Percentiles rank a stretch among this genome's conserved stretches.
phyloP scores from a whole-genome alignment of 805 yeast species.

The Ogataea corticis region DNA sequence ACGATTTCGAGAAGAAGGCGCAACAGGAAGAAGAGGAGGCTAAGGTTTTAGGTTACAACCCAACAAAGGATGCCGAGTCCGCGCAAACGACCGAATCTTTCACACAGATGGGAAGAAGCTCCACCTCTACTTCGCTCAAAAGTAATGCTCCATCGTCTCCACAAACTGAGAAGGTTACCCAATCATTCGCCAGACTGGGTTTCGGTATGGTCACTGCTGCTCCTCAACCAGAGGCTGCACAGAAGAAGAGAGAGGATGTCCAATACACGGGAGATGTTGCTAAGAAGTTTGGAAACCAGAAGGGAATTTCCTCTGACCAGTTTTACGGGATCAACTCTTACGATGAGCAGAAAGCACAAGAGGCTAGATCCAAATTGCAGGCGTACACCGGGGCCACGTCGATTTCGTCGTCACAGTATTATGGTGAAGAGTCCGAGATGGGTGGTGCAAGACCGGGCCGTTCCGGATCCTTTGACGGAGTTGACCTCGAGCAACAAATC shows the following conservation, averaged over 20 bases:
- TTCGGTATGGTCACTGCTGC: conserved; percentile 85
- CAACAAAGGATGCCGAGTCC: conserved; percentile 29
- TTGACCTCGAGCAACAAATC: conserved; percentile 52
- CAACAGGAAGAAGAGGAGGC: conserved; percentile 77
- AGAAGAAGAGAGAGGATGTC: conserved; percentile 33
- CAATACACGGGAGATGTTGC: conserved; percentile 75
- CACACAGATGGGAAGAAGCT: conserved; percentile 17
- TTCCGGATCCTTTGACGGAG: conserved; percentile 33
- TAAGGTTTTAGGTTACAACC: conserved; percentile 52
- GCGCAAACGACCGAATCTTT: conserved; percentile 14
- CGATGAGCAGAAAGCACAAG: conserved; percentile 74
- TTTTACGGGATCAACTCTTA: conserved; percentile 84
- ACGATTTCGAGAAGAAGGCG: conserved; percentile 73
- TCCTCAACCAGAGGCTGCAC: conserved; percentile 32
- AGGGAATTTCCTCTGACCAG: conserved; percentile 95
- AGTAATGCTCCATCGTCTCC: conserved; percentile 23
- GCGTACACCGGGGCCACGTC: conserved; percentile 83
- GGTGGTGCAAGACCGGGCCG: conserved; percentile 32
- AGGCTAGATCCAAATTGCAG: conserved; percentile 80
- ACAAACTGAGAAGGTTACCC: conserved; percentile 51
- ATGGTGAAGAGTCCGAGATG: conserved; percentile 52
- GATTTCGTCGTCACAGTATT: conserved; percentile 89
- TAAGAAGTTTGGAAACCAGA: conserved; percentile 80
- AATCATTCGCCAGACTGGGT: conserved; percentile 78
- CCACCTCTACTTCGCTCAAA: conserved; percentile 16